A percentile compares a stretch with the other conserved stretches of the same genome.
phyloP scores from a whole-genome alignment of 208 protist species.

The Leishmania turanica region DNA sequence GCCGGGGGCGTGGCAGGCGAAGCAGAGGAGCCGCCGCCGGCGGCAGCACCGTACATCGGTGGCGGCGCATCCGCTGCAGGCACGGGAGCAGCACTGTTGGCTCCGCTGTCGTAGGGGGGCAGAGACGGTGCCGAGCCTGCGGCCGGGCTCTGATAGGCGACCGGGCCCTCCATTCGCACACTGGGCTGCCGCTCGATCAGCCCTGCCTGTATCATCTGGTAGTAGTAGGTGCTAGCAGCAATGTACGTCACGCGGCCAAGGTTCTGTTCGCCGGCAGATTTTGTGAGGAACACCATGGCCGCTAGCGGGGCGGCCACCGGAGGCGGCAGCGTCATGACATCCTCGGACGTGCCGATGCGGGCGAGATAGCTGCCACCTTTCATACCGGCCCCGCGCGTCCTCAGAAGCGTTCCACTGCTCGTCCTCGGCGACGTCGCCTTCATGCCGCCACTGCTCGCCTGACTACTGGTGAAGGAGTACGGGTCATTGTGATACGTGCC shows the following conservation, averaged over 20 bases:
- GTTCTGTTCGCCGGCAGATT: constrained; percentile 88
- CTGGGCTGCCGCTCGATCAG: constrained; percentile 45
- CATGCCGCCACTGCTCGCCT: constrained; percentile 22
- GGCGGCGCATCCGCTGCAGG: not conserved
- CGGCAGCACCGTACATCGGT: constrained; percentile 6
- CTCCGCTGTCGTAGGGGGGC: not conserved
- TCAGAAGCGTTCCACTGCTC: constrained; percentile 28
- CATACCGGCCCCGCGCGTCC: constrained; percentile 12
- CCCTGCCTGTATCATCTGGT: constrained; percentile 74
- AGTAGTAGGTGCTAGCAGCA: constrained; percentile 82
- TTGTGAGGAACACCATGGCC: constrained; percentile 84
- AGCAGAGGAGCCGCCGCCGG: not conserved
- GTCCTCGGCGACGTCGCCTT: not conserved
- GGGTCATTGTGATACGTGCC: constrained; percentile 44
- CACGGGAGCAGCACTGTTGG: not conserved
- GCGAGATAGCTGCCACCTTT: constrained; percentile 18
- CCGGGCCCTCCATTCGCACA: constrained; percentile 21
- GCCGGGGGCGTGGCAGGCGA: not conserved
- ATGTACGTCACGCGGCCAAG: constrained; percentile 79
- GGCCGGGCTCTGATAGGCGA: constrained; percentile 7
- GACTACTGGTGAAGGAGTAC: constrained; percentile 34
- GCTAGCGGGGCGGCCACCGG: constrained; percentile 76
- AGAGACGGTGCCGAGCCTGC: not conserved
- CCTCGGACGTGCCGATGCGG: constrained; percentile 4
- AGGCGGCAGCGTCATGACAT: constrained; percentile 54